Evolutionary conservation across 164 flowering plant species (phyloP), one percentile per base, ranked within the genome.

Genomic region (Nymphaea thermarum): DNA sequence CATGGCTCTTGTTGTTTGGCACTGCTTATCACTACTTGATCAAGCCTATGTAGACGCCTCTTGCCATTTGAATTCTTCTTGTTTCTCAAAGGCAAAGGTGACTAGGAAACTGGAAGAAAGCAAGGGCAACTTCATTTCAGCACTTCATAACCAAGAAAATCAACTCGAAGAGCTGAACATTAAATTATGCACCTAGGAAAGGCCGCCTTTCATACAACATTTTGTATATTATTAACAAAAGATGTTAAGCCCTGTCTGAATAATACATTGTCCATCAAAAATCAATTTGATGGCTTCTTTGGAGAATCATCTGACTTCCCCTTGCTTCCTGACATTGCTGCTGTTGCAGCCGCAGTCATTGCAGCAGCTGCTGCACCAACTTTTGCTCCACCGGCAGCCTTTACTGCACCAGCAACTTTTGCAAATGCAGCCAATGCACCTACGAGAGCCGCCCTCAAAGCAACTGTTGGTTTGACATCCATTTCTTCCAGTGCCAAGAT

Each of bases 361-460:
- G 94, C 94, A 60, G 90, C 91, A 4, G 94, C 91, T 4, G 96
- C 96, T 42, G 90, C 93, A 43, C 96, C 98, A 14, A 92, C 7
- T 81, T 92, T 92, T 17, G 70, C 93, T 44, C 95, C 85, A 44
- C 98, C 95, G 10, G 96, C 98, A 18, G 98, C 96, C 75, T 92
- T 92, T 86, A 88, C 78, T 6, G 74, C 90, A 71, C 87, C 83
- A 3, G 87, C 98, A 53, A 88, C 77, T 76, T 92, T 92, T 3
- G 95, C 96, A 83, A 85, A 92, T 51, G 84, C 90, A 45, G 96
- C 98, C 65, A 88, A 70, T 17, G 93, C 93, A 63, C 98, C 98
- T 3, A 92, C 96, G 4, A 90, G 80, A 2, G 85, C 45, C 17
- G 93, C 96, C 76, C 98, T 85, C 73, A 91, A 74, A 17, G 93